Evolutionary conservation across 192 early-diverging fungal species (phyloP).

Genomic region (Spizellomyces sp.): DNA sequence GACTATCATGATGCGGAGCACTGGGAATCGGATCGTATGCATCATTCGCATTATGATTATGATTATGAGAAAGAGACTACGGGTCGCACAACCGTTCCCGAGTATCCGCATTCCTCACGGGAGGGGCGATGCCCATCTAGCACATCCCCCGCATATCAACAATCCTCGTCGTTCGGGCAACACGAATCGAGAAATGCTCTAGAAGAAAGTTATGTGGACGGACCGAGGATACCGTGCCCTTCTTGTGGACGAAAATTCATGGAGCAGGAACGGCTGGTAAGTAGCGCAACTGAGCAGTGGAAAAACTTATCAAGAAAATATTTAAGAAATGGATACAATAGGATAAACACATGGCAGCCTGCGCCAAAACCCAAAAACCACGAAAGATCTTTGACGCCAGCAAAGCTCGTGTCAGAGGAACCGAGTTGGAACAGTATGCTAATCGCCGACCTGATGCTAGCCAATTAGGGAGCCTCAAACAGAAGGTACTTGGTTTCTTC

Average conservation of each 20-base stretch:
- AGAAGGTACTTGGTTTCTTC: too few relatives aligned
- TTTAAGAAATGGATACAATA: constrained; percentile 9
- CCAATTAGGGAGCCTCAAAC: too few relatives aligned
- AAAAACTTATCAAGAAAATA: background rate
- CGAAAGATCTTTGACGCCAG: constrained; percentile 54
- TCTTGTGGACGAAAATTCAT: constrained; percentile 52
- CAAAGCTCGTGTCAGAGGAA: constrained; percentile 51
- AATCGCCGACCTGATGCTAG: background rate
- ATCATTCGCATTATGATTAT: too few relatives aligned
- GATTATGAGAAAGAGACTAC: too few relatives aligned
- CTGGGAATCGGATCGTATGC: too few relatives aligned
- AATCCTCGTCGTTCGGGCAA: too few relatives aligned
- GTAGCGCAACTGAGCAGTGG: background rate
- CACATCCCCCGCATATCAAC: too few relatives aligned
- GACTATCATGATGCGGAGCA: too few relatives aligned
- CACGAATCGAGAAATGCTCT: too few relatives aligned
- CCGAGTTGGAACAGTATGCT: constrained; percentile 57
- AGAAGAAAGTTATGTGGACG: background rate
- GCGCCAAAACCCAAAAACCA: constrained; percentile 41
- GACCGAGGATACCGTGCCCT: constrained; percentile 34
- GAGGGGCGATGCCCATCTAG: too few relatives aligned
- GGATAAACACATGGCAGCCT: constrained; percentile 51
- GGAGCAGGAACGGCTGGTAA: constrained; percentile 46
- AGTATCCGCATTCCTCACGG: too few relatives aligned
- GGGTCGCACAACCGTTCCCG: too few relatives aligned